Evolutionary conservation across 2,329 filamentous ascomycete genomes (phyloP), one percentile per base, ranked within the genome.

Genomic region (Trichoderma sp.): DNA sequence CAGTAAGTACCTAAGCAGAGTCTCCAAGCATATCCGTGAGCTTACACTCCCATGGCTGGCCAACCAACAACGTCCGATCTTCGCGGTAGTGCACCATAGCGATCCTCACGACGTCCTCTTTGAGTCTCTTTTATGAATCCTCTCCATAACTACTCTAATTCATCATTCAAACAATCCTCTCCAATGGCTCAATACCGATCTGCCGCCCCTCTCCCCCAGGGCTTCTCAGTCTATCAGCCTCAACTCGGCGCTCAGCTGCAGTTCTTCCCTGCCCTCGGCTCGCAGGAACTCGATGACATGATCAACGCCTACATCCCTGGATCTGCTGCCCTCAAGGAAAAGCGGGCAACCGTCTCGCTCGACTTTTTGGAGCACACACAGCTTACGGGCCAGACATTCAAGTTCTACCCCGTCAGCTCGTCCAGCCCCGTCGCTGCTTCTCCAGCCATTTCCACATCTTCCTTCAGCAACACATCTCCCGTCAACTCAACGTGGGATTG

Each of bases 241-340:
- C 77, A 82, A 60, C 81, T 88, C 67, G 88, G 88, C 63, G 83
- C 84, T 59, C 79, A 84, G 71, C 82, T 90, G 68, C 82, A 93
- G 79, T 89, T 93, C 85, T 79, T 89, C 77, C 85, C 92, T 81
- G 81, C 90, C 75, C 81, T 93, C 79, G 82, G 89, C 76, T 82
- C 85, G 71, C 74, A 86, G 79, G 85, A 92, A 77, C 83, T 90
- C 65, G 87, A 89, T 74, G 81, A 85, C 65, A 79, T 90, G 76
- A 84, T 91, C 74, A 80, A 88, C 77, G 82, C 84, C 71, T 89
- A 88, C 77, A 77, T 90, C 61, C 79, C 85, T 58, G 86, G 87
- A 61, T 75, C 84, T 61, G 82, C 80, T 62, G 81, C 85, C 31
- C 84, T 87, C 74, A 80, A 84, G 74, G 86, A 89, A 74, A 90